Percentiles rank a stretch among this genome's conserved stretches.
Evolutionary conservation across 352 stramenopile genomes (phyloP).

Genomic region (Globisporangium abappressorium): DNA sequence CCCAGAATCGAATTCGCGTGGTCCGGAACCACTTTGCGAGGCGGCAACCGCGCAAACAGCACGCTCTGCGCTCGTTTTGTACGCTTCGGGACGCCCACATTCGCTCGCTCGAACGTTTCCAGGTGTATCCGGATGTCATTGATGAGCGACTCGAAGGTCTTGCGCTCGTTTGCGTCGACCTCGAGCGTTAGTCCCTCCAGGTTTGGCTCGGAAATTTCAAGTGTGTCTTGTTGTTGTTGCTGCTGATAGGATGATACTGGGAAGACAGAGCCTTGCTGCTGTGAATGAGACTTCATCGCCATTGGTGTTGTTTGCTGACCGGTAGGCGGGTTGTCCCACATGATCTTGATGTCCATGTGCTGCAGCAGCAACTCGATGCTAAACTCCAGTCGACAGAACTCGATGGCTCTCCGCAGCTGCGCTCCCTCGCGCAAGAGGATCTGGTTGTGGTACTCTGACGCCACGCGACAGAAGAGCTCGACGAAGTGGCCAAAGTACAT

Average conservation of each 20-base stretch:
- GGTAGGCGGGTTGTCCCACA: conserved; percentile 14
- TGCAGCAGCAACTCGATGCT: conserved; percentile 56
- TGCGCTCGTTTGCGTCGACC: conserved; percentile 13
- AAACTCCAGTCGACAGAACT: conserved; percentile 62
- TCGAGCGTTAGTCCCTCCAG: conserved; percentile 16
- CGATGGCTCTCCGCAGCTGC: conserved; percentile 46
- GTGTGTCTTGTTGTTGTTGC: neutral
- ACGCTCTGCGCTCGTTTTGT: conserved; percentile 27
- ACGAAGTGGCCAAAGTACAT: conserved; percentile 63
- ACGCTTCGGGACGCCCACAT: conserved; percentile 10
- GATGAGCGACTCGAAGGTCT: conserved; percentile 21
- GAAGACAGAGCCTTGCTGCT: neutral
- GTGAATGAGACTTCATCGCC: neutral
- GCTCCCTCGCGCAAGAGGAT: conserved; percentile 44
- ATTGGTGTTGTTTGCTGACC: neutral
- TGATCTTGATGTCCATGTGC: conserved; percentile 49
- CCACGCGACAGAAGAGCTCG: conserved; percentile 62
- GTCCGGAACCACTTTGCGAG: conserved; percentile 19
- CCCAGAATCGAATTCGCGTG: neutral
- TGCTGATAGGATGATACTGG: neutral
- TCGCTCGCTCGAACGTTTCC: conserved; percentile 19
- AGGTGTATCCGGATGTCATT: conserved; percentile 31
- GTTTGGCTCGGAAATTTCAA: neutral
- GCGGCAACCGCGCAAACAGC: conserved; percentile 33
- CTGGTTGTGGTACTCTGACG: conserved; percentile 46